Evolutionary conservation across 768 basidiomycete species (phyloP).

Genomic region (Tricholoma sp.): DNA sequence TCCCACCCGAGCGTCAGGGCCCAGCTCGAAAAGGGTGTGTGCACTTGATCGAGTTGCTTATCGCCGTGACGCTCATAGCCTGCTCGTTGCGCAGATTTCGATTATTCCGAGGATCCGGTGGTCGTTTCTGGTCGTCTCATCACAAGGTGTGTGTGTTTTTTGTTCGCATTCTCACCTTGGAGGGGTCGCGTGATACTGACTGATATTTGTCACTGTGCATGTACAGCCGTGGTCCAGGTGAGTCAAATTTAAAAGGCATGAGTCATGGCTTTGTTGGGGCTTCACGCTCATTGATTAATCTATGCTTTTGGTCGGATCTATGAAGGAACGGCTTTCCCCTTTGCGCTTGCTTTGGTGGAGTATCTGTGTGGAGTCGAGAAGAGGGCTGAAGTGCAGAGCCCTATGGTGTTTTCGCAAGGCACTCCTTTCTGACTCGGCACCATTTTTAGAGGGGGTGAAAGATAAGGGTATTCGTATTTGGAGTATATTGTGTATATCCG

Average conservation of each 20-base stretch:
- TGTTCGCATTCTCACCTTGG: not conserved
- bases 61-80: not conserved
- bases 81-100: conserved; percentile 44
- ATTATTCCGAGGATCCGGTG: conserved; percentile 70
- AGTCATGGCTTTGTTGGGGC: too few species aligned
- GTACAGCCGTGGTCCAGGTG: conserved; percentile 67
- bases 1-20: conserved; percentile 72
- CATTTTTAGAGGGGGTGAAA: too few species aligned
- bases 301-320: not conserved
- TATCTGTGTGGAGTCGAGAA: conserved; percentile 59
- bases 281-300: too few species aligned
- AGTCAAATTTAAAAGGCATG: too few species aligned
- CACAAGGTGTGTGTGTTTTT: conserved; percentile 70
- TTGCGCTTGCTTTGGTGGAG: conserved; percentile 74
- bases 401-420: conserved; percentile 67
- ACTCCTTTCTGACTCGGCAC: conserved; percentile 35
- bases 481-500: too few species aligned
- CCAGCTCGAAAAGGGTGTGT: conserved; percentile 50
- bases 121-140: conserved; percentile 69
- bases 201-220: too few species aligned
- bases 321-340: conserved; percentile 69
- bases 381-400: conserved; percentile 52
- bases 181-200: not conserved
- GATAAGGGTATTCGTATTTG: too few species aligned
- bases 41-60: not conserved